phyloP scores from a whole-genome alignment of 805 yeast species.

The Wickerhamomyces alni region DNA sequence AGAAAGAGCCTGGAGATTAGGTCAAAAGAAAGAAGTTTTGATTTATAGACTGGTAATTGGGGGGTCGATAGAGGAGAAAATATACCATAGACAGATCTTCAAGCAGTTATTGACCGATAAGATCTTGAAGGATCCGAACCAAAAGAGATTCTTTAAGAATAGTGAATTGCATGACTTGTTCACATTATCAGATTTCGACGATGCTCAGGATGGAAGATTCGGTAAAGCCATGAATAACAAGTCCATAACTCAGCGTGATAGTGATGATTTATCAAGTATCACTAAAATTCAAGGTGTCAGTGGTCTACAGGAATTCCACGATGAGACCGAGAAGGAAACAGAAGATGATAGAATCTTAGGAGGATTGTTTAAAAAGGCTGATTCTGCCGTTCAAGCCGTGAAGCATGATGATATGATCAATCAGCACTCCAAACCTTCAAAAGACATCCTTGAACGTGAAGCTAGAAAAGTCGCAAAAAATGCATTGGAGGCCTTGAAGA shows the following conservation, averaged over 20 bases:
- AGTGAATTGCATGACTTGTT: conserved; percentile 89
- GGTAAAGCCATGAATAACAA: conserved; percentile 27
- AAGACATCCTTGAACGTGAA: conserved; percentile 44
- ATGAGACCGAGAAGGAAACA: conserved; percentile 28
- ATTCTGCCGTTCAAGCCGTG: conserved; percentile 60
- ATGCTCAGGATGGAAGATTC: conserved; percentile 44
- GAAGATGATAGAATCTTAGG: conserved; percentile 68
- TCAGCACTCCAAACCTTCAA: conserved; percentile 30
- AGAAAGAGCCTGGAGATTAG: conserved; percentile 95
- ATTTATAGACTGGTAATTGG: conserved; percentile 90
- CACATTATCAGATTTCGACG: conserved; percentile 66
- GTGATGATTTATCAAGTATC: conserved; percentile 65
- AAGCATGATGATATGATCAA: conserved; percentile 76
- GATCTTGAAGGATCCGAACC: conserved; percentile 92
- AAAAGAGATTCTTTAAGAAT: conserved; percentile 85
- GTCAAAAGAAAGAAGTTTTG: conserved; percentile 87
- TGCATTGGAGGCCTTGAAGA: conserved; percentile 50
- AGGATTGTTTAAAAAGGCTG: conserved; percentile 64
- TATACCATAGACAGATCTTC: conserved; percentile 93
- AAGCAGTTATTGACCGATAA: conserved; percentile 91
- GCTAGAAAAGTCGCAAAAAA: conserved; percentile 52
- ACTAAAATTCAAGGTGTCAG: conserved; percentile 68
- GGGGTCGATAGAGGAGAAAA: conserved; percentile 94
- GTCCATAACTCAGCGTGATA: conserved; percentile 25
- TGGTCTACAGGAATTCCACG: conserved; percentile 55